A percentile compares a stretch with the other conserved stretches of the same genome.
These are phyloP conservation scores for Colletotrichum somersetense DNA, from an alignment of 2,329 filamentous ascomycete species.

Conservation along the genomic window DNA sequence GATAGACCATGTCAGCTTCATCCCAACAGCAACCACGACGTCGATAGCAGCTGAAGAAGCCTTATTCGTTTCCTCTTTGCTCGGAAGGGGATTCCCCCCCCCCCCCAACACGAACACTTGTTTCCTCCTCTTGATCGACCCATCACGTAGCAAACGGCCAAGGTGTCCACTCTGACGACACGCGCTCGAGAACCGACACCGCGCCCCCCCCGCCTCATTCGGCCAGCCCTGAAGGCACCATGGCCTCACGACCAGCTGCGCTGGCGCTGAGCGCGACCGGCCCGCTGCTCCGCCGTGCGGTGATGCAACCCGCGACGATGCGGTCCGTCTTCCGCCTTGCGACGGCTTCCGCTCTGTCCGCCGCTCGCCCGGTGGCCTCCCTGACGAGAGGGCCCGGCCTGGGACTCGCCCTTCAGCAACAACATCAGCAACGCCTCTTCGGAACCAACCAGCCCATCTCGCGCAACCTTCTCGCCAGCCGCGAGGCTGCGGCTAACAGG, in stretches of 20 bases:
- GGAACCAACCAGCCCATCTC: conserved; percentile 64
- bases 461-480: conserved; percentile 79
- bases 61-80: background rate
- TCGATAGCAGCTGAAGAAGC: conserved; percentile 23
- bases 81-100: conserved; percentile 9
- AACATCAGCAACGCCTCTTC: conserved; percentile 52
- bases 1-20: conserved; percentile 36
- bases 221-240: conserved; percentile 27
- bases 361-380: conserved; percentile 15
- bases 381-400: conserved; percentile 40
- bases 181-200: conserved; percentile 8
- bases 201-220: conserved; percentile 1
- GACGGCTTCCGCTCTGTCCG: conserved; percentile 20
- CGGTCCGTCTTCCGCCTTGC: conserved; percentile 38
- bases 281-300: conserved; percentile 34
- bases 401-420: conserved; percentile 38
- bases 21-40: conserved; percentile 17
- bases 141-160: background rate
- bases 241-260: conserved; percentile 41
- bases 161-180: conserved; percentile 18
- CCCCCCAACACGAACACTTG: conserved; percentile 1
- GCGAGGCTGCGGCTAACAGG: conserved; percentile 93
- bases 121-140: background rate
- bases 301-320: conserved; percentile 40
- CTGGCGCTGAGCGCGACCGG: conserved; percentile 40